Evolutionary conservation across 768 basidiomycete genomes (phyloP), one percentile per base, ranked within the genome.

Genomic region (Auricularia heimuer): DNA sequence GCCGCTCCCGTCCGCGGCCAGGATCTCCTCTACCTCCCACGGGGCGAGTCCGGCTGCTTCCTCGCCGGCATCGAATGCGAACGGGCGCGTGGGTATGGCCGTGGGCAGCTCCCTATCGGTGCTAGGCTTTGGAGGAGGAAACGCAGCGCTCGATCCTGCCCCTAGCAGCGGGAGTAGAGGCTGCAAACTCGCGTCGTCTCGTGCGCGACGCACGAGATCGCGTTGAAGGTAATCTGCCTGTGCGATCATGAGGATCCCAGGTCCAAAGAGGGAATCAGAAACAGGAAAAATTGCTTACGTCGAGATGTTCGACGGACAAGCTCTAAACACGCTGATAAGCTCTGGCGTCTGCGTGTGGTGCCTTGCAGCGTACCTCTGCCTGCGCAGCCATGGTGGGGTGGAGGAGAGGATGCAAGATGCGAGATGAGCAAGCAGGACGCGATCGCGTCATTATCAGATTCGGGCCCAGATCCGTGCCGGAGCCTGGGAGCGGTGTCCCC

Each of bases 21-120:
- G 24, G 16, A 64, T 18, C 16, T 56, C 54, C 11, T 64, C 39
- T 0, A 64, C 64, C 34, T 64, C 64, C 64, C 64, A 64, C 6
- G 65, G 29, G n/a, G 54, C 63, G 16, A 67, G 60, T 6, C 44
- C 54, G 18, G 21, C 24, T 11, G 11, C 12, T 37, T 64, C 54
- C 11, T 12, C n/a, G 12, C n/a, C n/a, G 33, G 37, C 36, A 39
- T 64, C 44, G 21, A 64, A 60, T 6, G 14, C 35, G 2, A 64
- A 64, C 4, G 64, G 18, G 18, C 44, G 54, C 56, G 34, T 61
- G 12, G 58, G 64, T 8, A 39, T 44, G 29, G 29, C 21, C 2
- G 29, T 1, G 12, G 35, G 2, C 47, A 2, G 16, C 7, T 18
- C 45, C 47, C 34, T 1, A n/a, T 6, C 35, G 24, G 45, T 16